Base-by-base conservation (phyloP, 2,329 filamentous ascomycete species). In the Endocalyx cinctus region DNA sequence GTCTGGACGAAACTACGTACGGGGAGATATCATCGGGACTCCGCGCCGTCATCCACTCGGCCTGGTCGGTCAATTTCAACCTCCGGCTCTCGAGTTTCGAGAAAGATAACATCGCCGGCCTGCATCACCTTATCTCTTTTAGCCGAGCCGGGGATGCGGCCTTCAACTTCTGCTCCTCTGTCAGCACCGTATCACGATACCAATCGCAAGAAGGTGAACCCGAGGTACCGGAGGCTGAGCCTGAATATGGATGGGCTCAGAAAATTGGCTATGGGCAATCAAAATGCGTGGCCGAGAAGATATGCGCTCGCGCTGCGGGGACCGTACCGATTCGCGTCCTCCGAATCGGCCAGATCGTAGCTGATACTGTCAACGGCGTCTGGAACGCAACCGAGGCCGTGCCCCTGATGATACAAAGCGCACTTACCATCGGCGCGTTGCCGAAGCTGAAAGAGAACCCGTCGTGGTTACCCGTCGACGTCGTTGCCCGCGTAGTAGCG, bases 41-140 rank as follows among this genome's bases (percentile, higher is more conserved):
- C 2, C 62, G 62, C 0, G 48, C 51, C 10, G 60, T 73, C 14
- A 67, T 76, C 20, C 64, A 70, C 48, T 51, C 55, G 32, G 63
- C 66, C 2, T 69, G 66, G 66, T 54, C 63, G 1, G 67, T 70
- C 7, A 69, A 77, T 48, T 77, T 77, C 58, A 75, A 73, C 48
- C 62, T 75, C 42, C 57, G 58, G 1, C 58, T 77, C 2, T 54
- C 58, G 3, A 69, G 61, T 33, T 76, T 77, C 40, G 72, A 72
- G 29, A 46, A 55, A 6, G 56, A 70, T 39, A 62, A 69, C 38
- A 62, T 77, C 14, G 52, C 47, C 3, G 69, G 66, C 1, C 59
- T 66, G 2, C 49, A 51, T 2, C 66, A 72, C 29, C 56, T 76
- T 2, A 55, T 71, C 11, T 41, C 47, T 0, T 30, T 72, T 0